These are phyloP conservation scores for Apiospora sp. DNA, from an alignment of 2,329 filamentous ascomycete species.

Conservation along the genomic window DNA sequence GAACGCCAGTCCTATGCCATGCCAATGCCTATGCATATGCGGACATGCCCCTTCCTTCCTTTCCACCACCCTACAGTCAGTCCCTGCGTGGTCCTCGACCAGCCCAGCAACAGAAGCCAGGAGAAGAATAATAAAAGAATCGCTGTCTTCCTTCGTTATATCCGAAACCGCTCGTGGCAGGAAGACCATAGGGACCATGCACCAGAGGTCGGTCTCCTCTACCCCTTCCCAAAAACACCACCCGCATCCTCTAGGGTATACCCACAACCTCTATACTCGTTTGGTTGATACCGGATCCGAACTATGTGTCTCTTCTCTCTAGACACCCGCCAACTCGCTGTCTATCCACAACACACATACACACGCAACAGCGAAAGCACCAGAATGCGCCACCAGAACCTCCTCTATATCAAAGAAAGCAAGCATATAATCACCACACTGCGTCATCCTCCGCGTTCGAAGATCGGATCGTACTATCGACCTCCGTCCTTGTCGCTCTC, in stretches of 20 bases:
- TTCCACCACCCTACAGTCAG: background rate
- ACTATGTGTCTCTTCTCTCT: background rate
- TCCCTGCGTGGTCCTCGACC: background rate
- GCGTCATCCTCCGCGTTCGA: background rate
- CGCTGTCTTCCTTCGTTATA: background rate
- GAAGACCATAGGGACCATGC: background rate
- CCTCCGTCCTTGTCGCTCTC: constrained; percentile 24
- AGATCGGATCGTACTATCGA: background rate
- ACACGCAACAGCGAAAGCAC: background rate
- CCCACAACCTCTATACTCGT: constrained; percentile 15
- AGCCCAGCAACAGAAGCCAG: background rate
- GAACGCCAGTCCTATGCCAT: background rate
- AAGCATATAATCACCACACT: background rate
- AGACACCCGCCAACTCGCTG: background rate
- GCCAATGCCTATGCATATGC: background rate
- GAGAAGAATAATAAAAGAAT: background rate
- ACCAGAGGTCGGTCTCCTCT: background rate
- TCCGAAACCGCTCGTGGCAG: background rate
- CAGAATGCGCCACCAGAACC: background rate
- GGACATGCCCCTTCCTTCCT: background rate
- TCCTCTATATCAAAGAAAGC: background rate
- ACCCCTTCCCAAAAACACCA: background rate
- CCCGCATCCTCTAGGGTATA: background rate
- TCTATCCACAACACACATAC: constrained; percentile 4
- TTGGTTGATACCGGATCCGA: background rate